These are phyloP conservation scores for Basipetospora chlamydospora DNA, from an alignment of 2,329 filamentous ascomycete species.

Conservation along the genomic window DNA sequence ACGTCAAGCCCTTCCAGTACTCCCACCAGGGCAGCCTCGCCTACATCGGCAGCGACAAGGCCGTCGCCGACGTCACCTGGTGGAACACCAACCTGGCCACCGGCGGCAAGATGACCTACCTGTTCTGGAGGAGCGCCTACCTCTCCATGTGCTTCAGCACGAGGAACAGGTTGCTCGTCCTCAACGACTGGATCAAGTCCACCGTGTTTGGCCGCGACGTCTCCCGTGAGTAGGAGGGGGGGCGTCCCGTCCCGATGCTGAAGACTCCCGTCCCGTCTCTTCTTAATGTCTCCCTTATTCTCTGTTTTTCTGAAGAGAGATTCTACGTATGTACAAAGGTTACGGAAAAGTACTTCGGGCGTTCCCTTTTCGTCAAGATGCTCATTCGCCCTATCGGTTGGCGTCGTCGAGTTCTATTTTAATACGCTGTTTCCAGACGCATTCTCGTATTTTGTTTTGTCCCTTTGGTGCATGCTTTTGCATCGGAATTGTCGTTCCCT, in stretches of 20 bases:
- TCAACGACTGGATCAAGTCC: constrained; percentile 93
- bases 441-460: too few species aligned
- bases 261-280: too few species aligned
- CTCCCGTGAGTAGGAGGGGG: constrained; percentile 51
- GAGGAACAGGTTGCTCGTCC: constrained; percentile 89
- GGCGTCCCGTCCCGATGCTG: too few species aligned
- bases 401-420: too few species aligned
- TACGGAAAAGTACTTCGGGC: too few species aligned
- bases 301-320: too few species aligned
- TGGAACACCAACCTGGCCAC: constrained; percentile 91
- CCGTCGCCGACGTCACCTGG: constrained; percentile 94
- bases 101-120: constrained; percentile 85
- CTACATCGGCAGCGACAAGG: constrained; percentile 96
- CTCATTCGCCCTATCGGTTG: too few species aligned
- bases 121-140: constrained; percentile 97
- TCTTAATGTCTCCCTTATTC: background rate
- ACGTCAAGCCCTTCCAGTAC: constrained; percentile 96
- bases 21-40: constrained; percentile 92
- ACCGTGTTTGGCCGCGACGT: constrained; percentile 95
- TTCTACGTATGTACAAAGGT: background rate
- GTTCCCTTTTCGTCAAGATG: too few species aligned
- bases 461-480: too few species aligned
- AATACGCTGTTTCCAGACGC: too few species aligned
- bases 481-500: background rate
- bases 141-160: constrained; percentile 99